Percentiles rank a stretch among this genome's conserved stretches.
Conservation (phyloP, 1,284 basidiomycete genomes). For the Pisolithus thermaeus region DNA sequence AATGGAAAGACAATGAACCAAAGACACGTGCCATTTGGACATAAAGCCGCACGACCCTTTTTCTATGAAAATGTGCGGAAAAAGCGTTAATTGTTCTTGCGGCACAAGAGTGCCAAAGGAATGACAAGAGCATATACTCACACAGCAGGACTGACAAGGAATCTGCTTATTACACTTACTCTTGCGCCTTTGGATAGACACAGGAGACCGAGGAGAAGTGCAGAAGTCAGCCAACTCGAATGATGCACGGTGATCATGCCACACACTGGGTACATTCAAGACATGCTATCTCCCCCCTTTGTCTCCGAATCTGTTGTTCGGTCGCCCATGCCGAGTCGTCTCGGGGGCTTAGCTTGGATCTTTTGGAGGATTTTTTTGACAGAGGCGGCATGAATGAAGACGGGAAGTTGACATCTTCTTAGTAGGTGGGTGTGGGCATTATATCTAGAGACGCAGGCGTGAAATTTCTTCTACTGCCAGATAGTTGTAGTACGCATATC, state of each 20-base stretch:
- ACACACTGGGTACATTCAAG: slow-evolving; percentile 48
- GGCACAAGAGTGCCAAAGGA: background rate
- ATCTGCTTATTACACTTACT: slow-evolving; percentile 75
- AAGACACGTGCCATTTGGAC: slow-evolving; percentile 54
- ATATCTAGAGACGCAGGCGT: too few relatives aligned
- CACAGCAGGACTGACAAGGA: slow-evolving; percentile 65
- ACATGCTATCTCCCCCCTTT: slow-evolving; percentile 58
- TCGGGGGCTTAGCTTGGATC: too few relatives aligned
- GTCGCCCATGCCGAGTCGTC: too few relatives aligned
- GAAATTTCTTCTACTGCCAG: too few relatives aligned
- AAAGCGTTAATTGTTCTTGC: background rate
- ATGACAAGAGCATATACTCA: slow-evolving; percentile 20
- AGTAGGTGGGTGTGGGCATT: too few relatives aligned
- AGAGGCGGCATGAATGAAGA: slow-evolving; percentile 37
- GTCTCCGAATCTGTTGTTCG: too few relatives aligned
- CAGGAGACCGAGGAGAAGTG: too few relatives aligned
- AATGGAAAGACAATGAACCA: background rate
- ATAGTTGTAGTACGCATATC: too few relatives aligned
- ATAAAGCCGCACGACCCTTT: slow-evolving; percentile 61
- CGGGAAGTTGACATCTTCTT: background rate
- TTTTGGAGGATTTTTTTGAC: too few relatives aligned
- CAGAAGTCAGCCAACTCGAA: slow-evolving; percentile 12
- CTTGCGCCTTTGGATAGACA: slow-evolving; percentile 51
- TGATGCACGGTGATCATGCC: slow-evolving; percentile 31
- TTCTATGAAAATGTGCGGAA: slow-evolving; percentile 27